Base-by-base conservation (phyloP, 2,329 filamentous ascomycete species). In the Sarocladium strictum region DNA sequence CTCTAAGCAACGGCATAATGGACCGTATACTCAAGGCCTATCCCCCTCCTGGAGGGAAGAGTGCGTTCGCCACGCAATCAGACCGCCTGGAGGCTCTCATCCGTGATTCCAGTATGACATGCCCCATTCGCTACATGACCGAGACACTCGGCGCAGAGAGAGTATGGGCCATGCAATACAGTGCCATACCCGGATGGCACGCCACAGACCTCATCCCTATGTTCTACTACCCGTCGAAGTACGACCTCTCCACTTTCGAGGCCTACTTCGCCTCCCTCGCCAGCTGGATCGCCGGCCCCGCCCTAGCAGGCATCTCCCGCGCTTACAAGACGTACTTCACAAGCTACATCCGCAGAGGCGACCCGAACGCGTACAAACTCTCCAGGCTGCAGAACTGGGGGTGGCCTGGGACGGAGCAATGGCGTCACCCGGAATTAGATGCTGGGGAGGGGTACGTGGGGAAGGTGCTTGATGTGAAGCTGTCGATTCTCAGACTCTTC, bases 111-210 rank as follows among this genome's bases (percentile, higher is more conserved):
- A 67, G 64, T 54, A 72, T 72, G 53, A 68, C 65, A 1, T 73
- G 70, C 59, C 66, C 71, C 56, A 62, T 68, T 33, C 65, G 69
- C 17, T 64, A 64, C 58, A 60, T 76, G 26, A 68, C 66, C n/a
- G 65, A 71, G 54, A 69, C 67, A 2, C 66, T 71, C 50, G 60
- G 64, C 14, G 12, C 23, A 23, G 29, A n/a, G 33, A 49, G 15
- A 12, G 43, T 49, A 5, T 49, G 43, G 43, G 14, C 10, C 12
- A 29, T 32, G 43, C 43, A 49, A n/a, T 49, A 49, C 26, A 17
- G n/a, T 19, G 43, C 29, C 3, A 9, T 7, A 10, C 43, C 43
- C 6, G 43, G 43, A 9, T 32, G 23, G 43, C 23, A 29, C 14
- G 23, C 23, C 26, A 49, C 43, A 19, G 26, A 49, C 17, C 43